Base-by-base conservation (phyloP, 371 early-diverging fungal genomes). In the Lichtheimia hyalospora region DNA sequence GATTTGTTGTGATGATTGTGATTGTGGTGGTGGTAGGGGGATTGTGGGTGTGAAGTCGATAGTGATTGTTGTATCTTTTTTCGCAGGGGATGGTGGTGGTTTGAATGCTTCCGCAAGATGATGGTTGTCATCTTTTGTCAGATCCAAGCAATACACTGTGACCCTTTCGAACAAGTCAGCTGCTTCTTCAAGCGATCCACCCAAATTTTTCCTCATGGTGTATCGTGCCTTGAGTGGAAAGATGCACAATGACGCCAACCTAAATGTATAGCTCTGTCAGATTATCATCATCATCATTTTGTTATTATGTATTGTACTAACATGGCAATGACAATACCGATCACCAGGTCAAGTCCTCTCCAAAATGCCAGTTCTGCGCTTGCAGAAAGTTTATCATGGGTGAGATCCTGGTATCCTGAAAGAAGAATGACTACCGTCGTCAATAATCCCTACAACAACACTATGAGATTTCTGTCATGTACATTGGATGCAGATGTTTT, bases 321-420 rank as follows among this genome's bases (percentile, higher is more conserved):
- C 77, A 69, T 60, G 7, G 71, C 54, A 23, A 76, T 71, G 16
- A 76, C 34, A 10, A 76, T 69, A 24, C 74, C 77, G 14, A 76
- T 61, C 21, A 76, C 49, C 16, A 76, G 27, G 51, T 76, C 67
- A 1, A 64, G 39, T 23, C 65, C 64, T 57, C 77, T 56, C 77
- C 77, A 76, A 10, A 65, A 62, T 5, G 65, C 74, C 16, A 73
- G 25, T 49, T 58, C 54, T 1, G 69, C 69, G 24, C 59, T 39
- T 42, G 54, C 69, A 1, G 62, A 71, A 8, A 76, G 20, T 42
- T 63, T 34, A 24, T 73, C 66, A 20, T 68, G 60, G 41, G 67
- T 67, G 2, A 76, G 40, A 43, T 68, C 63, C 0, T 64, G 55
- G 49, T 76, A 73, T n/a, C 74, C 71, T 1, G 74, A 67, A 20